Evolutionary conservation across 1,284 basidiomycete genomes (phyloP).

Genomic region (Trichosporon asahii): DNA sequence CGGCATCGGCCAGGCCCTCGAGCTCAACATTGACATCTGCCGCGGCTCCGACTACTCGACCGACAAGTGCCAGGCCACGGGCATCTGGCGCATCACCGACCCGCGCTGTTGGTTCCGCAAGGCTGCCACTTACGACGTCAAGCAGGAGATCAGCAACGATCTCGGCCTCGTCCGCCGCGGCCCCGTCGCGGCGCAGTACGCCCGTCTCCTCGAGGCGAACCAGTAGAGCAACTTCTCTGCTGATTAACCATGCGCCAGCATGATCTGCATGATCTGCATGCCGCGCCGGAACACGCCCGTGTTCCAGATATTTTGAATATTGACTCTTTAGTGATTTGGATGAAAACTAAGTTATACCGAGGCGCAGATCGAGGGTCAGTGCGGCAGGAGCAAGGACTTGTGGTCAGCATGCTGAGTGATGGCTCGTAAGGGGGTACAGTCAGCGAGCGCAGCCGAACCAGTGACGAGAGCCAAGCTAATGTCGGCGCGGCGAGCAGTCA

Average conservation of each 20-base stretch:
- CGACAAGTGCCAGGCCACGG: slow-evolving; percentile 9
- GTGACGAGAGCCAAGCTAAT: neutral
- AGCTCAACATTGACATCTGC: neutral
- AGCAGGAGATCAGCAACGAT: neutral
- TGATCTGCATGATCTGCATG: too few relatives aligned
- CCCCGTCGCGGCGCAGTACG: neutral
- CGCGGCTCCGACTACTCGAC: neutral
- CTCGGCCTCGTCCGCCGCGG: neutral
- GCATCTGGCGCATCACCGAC: slow-evolving; percentile 13
- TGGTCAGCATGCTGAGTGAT: neutral
- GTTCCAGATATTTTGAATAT: neutral
- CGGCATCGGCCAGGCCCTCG: neutral
- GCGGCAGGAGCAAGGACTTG: neutral
- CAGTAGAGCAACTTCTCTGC: too few relatives aligned
- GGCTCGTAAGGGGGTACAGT: neutral
- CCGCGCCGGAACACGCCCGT: too few relatives aligned
- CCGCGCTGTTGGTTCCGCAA: slow-evolving; percentile 5
- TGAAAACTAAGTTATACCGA: neutral
- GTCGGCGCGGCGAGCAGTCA: neutral
- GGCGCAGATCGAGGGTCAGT: neutral
- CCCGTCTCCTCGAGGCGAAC: neutral
- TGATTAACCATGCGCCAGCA: too few relatives aligned
- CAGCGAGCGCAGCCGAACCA: neutral
- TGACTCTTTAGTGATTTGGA: neutral
- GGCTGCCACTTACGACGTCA: neutral